Conservation (phyloP, 1,284 basidiomycete genomes). For the Melampsora occidentalis region DNA sequence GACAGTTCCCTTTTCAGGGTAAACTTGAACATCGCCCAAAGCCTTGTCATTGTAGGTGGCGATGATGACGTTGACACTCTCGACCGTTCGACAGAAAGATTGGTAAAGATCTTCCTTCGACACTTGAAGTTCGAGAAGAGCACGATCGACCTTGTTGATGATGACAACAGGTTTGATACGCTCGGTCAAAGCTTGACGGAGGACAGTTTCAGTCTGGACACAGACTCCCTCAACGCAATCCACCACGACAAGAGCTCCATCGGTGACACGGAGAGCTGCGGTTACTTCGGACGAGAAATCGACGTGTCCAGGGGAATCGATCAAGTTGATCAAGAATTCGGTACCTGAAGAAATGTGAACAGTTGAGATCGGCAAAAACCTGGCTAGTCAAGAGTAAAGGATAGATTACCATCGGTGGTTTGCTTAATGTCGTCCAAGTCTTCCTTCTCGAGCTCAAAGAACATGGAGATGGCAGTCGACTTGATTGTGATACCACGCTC, state of each 20-base stretch:
- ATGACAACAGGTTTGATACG: slow-evolving; percentile 99
- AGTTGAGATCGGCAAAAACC: slow-evolving; percentile 46
- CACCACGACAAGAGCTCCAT: slow-evolving; percentile 83
- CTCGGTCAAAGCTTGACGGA: slow-evolving; percentile 94
- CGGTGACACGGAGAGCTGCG: slow-evolving; percentile 98
- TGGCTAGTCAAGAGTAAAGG: slow-evolving; percentile 3
- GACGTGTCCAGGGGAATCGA: slow-evolving; percentile 99
- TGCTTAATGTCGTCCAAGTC: slow-evolving; percentile 81
- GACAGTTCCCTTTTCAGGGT: slow-evolving; percentile 97
- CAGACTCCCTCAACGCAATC: slow-evolving; percentile 99
- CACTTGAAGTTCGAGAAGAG: slow-evolving; percentile 96
- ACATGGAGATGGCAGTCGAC: slow-evolving; percentile 99
- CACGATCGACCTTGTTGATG: slow-evolving; percentile 99
- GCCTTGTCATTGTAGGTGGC: slow-evolving; percentile 93
- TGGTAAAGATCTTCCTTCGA: slow-evolving; percentile 96
- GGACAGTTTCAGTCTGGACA: slow-evolving; percentile 98
- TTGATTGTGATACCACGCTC: slow-evolving; percentile 99
- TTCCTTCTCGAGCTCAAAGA: slow-evolving; percentile 92
- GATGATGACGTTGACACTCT: slow-evolving; percentile 97
- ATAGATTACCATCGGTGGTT: slow-evolving; percentile 72
- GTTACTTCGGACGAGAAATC: slow-evolving; percentile 99
- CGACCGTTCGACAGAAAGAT: slow-evolving; percentile 95
- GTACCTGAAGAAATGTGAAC: slow-evolving; percentile 61
- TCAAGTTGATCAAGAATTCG: slow-evolving; percentile 99
- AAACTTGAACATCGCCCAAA: slow-evolving; percentile 98